These are phyloP conservation scores for Fonsecaea pedrosoi DNA, from an alignment of 2,329 filamentous ascomycete species.

Conservation along the genomic window DNA sequence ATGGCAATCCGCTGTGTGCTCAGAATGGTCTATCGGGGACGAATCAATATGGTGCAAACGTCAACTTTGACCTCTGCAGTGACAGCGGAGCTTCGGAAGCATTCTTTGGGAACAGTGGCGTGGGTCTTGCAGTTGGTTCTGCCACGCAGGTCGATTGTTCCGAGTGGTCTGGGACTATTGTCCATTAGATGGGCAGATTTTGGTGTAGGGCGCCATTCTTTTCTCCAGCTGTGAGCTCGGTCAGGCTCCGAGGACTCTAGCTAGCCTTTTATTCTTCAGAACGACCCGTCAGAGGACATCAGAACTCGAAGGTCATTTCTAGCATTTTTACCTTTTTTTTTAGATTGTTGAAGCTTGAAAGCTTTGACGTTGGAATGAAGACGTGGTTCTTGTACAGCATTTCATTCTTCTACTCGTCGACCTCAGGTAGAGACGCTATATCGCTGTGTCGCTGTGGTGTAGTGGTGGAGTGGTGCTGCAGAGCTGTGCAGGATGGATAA, in stretches of 20 bases:
- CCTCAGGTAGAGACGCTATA: no score
- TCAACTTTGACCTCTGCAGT: constrained; percentile 52
- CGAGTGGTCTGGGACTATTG: constrained; percentile 35
- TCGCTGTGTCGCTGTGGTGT: no score
- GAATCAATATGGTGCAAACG: constrained; percentile 50
- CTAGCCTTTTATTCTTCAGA: background rate
- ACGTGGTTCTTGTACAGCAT: no score
- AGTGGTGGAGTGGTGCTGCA: no score
- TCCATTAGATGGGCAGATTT: constrained; percentile 16
- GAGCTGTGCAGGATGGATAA: no score
- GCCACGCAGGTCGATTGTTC: constrained; percentile 39
- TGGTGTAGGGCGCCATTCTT: background rate
- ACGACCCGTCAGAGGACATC: background rate
- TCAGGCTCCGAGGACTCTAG: background rate
- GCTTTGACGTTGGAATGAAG: no score
- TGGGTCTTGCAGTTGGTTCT: constrained; percentile 37
- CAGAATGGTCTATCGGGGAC: constrained; percentile 44
- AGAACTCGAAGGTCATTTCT: background rate
- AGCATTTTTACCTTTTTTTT: background rate
- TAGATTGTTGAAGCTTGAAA: no score
- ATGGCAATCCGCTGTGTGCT: constrained; percentile 49
- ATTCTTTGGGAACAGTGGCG: constrained; percentile 44
- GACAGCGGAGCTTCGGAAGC: constrained; percentile 48
- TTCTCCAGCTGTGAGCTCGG: background rate
- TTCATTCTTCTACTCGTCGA: no score